Evolutionary conservation across 169 alveolate genomes (phyloP).

Genomic region (Perkinsus olseni): DNA sequence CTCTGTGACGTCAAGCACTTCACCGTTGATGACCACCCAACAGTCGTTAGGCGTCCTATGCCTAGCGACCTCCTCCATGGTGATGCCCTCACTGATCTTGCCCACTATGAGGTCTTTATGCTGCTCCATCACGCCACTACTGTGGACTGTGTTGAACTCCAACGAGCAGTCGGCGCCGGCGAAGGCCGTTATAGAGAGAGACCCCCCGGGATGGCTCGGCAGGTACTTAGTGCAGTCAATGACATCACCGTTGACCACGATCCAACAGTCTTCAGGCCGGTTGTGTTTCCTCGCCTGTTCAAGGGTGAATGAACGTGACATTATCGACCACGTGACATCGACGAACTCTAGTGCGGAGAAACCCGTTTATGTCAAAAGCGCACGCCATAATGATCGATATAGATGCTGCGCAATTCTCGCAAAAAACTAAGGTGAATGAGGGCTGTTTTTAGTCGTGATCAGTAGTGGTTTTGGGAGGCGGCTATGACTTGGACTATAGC

Average conservation of each 20-base stretch:
- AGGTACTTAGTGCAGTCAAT: constrained; percentile 48
- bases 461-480: too few species aligned
- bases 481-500: too few species aligned
- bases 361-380: too few species aligned
- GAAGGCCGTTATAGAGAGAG: not conserved
- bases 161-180: not conserved
- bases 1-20: constrained; percentile 49
- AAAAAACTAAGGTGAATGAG: too few species aligned
- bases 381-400: too few species aligned
- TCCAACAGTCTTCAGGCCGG: constrained; percentile 47
- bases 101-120: not conserved
- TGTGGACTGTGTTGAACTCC: not conserved
- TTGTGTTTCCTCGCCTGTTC: constrained; percentile 37
- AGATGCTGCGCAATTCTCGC: too few species aligned
- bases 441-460: too few species aligned
- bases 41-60: constrained; percentile 19
- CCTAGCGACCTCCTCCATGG: not conserved
- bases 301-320: not conserved
- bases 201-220: constrained; percentile 60
- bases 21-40: constrained; percentile 45
- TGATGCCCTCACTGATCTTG: not conserved
- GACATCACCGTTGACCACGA: constrained; percentile 46
- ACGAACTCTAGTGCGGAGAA: too few species aligned
- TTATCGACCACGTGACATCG: not conserved
- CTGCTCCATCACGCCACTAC: not conserved